These are phyloP conservation scores for Pelargonium citronellum DNA, from an alignment of 441 rosid genomes.

Conservation along the genomic window DNA sequence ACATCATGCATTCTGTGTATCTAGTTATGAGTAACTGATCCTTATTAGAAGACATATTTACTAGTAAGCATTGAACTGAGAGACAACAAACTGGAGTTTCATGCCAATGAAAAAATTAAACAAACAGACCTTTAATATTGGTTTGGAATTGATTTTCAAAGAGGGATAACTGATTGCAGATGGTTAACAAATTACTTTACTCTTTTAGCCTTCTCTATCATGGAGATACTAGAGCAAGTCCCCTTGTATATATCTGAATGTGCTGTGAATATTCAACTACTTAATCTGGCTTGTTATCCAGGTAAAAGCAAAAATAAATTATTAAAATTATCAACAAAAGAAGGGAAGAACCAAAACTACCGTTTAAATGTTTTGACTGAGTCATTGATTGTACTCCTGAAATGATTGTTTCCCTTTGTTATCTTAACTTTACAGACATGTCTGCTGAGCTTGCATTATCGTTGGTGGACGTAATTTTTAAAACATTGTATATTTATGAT, in stretches of 20 bases:
- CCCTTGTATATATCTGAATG: neutral
- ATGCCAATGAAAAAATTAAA: neutral
- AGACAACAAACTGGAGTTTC: neutral
- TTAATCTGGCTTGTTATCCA: neutral
- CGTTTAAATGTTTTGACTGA: neutral
- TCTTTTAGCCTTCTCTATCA: neutral
- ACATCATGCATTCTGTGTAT: neutral
- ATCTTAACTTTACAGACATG: slow-evolving; percentile 51
- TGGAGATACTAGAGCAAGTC: neutral
- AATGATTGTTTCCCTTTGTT: neutral
- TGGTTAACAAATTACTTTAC: neutral
- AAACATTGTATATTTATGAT: slow-evolving; percentile 60
- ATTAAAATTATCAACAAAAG: neutral
- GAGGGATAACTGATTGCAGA: neutral
- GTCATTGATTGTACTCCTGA: slow-evolving; percentile 6
- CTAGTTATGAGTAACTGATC: neutral
- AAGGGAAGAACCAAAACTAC: neutral
- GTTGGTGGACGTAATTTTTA: slow-evolving; percentile 68
- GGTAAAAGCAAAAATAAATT: neutral
- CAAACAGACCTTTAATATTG: too few species aligned
- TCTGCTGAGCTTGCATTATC: slow-evolving; percentile 45
- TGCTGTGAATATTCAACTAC: neutral
- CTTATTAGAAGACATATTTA: neutral
- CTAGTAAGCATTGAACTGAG: neutral
- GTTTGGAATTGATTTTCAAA: neutral